Conservation (phyloP, 208 protist genomes). For the Phytomonas francai region DNA sequence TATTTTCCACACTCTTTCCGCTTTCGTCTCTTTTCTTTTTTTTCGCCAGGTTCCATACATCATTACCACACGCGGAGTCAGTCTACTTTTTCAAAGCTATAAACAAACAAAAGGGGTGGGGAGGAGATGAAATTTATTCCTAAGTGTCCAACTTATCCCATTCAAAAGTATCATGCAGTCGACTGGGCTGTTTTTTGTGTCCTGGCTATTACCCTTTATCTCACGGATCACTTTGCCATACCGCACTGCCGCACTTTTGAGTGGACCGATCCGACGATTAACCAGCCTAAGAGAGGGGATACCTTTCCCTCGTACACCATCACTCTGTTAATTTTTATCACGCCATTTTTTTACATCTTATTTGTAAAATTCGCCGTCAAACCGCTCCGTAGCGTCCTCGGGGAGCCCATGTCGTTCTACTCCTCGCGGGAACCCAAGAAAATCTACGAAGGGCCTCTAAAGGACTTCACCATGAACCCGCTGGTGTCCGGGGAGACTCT, state of each 20-base stretch:
- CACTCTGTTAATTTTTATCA: constrained; percentile 24
- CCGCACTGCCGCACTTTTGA: constrained; percentile 61
- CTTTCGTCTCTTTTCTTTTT: no score
- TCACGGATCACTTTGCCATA: constrained; percentile 13
- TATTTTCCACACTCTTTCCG: no score
- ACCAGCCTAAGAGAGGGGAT: constrained; percentile 29
- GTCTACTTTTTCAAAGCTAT: no score
- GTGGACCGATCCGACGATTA: constrained; percentile 66
- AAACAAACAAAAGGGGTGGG: no score
- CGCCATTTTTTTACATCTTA: constrained; percentile 27
- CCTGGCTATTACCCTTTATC: constrained; percentile 11
- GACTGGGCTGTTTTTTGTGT: constrained; percentile 33
- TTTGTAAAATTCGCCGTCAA: constrained; percentile 28
- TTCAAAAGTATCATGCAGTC: constrained; percentile 28
- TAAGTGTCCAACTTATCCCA: no score
- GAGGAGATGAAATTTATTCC: no score
- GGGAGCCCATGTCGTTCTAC: constrained; percentile 24
- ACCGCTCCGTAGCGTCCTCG: constrained; percentile 18
- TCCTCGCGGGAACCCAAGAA: not conserved
- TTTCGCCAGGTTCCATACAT: no score
- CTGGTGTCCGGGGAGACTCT: not conserved
- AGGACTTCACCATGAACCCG: not conserved
- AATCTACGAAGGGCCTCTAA: no score
- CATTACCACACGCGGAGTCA: no score
- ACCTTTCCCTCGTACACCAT: constrained; percentile 66